Evolutionary conservation across 768 basidiomycete genomes (phyloP).

Genomic region (Strobilomyces echinocephalus): DNA sequence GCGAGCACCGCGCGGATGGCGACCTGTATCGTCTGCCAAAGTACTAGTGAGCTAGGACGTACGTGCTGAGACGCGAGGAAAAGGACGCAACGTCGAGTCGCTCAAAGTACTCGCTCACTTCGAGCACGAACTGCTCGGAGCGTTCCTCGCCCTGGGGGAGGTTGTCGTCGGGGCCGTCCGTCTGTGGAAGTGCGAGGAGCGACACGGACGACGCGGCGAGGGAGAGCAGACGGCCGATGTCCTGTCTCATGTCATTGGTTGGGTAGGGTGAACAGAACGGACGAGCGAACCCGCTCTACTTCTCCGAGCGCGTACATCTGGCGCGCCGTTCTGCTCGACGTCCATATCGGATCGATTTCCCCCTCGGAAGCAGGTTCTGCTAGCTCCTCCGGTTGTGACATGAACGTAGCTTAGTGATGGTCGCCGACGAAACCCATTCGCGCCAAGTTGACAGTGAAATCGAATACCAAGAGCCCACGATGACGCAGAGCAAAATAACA

Average conservation of each 20-base stretch:
- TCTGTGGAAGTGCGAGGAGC: constrained; percentile 77
- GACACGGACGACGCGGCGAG: constrained; percentile 76
- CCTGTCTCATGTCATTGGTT: constrained; percentile 36
- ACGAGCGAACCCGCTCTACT: constrained; percentile 63
- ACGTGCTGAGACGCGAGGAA: not conserved
- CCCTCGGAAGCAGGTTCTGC: constrained; percentile 11
- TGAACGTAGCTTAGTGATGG: not conserved
- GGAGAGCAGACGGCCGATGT: constrained; percentile 70
- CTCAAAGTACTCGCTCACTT: constrained; percentile 83
- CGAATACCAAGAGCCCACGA: not conserved
- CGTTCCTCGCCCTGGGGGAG: constrained; percentile 79
- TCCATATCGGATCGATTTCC: constrained; percentile 76
- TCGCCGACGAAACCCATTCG: not conserved
- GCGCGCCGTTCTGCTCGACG: constrained; percentile 71
- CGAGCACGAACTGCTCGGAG: constrained; percentile 79
- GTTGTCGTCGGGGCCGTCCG: constrained; percentile 60
- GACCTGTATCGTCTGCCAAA: constrained; percentile 61
- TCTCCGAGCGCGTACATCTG: constrained; percentile 78
- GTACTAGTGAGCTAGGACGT: not conserved
- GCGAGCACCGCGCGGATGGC: constrained; percentile 75
- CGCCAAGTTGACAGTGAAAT: not conserved
- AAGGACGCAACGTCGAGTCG: constrained; percentile 59
- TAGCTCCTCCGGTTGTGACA: constrained; percentile 22
- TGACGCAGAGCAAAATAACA: constrained; percentile 21
- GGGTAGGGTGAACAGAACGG: not conserved